Conservation (phyloP, 2,329 filamentous ascomycete species). For the Volutella citrinella region DNA sequence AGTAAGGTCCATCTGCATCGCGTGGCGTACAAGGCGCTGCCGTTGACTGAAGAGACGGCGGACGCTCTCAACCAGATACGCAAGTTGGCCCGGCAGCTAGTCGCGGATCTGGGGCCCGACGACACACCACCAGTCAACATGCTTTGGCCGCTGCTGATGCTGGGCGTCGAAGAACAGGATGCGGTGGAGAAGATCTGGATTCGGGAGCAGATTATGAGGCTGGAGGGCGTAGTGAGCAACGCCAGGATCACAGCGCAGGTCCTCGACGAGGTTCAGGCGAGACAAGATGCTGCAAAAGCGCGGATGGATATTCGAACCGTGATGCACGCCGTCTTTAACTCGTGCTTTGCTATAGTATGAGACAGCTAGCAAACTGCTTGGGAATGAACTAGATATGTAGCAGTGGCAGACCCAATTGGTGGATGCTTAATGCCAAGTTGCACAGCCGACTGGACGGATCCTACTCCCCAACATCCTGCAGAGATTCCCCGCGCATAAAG, state of each 20-base stretch:
- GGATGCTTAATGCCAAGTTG: too few relatives aligned
- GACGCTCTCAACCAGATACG: slow-evolving; percentile 49
- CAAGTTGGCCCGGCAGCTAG: slow-evolving; percentile 43
- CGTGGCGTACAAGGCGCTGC: slow-evolving; percentile 53
- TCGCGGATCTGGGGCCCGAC: slow-evolving; percentile 35
- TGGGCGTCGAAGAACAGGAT: slow-evolving; percentile 53
- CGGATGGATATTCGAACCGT: slow-evolving; percentile 43
- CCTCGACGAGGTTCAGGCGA: slow-evolving; percentile 42
- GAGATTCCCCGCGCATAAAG: too few relatives aligned
- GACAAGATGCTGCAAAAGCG: slow-evolving; percentile 38
- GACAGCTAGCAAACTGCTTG: too few relatives aligned
- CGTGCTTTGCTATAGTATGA: slow-evolving; percentile 52
- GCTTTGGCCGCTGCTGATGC: slow-evolving; percentile 56
- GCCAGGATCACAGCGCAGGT: slow-evolving; percentile 44
- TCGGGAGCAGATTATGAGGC: slow-evolving; percentile 43
- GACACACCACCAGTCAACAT: slow-evolving; percentile 52
- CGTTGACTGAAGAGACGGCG: slow-evolving; percentile 46
- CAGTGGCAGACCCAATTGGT: too few relatives aligned
- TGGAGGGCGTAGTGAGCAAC: slow-evolving; percentile 44
- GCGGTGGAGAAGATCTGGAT: slow-evolving; percentile 48
- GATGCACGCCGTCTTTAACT: slow-evolving; percentile 48
- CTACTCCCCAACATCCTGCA: too few relatives aligned
- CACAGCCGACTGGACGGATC: too few relatives aligned
- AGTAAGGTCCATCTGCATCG: slow-evolving; percentile 55
- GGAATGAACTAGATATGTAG: too few relatives aligned